phyloP scores from a whole-genome alignment of 2,329 filamentous ascomycete species.

The Claviceps arundinis region DNA sequence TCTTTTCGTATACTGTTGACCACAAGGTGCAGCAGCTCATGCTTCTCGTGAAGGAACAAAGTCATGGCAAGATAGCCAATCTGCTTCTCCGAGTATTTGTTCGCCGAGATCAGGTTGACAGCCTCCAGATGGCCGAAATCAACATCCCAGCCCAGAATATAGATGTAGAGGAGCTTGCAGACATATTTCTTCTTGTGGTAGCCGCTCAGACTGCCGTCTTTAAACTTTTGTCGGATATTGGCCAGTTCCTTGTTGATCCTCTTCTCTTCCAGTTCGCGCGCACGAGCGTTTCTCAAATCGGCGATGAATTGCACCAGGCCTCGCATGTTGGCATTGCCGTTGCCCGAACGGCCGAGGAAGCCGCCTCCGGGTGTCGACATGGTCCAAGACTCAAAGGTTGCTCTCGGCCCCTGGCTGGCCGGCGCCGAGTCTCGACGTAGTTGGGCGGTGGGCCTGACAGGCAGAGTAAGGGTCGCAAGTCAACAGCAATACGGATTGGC shows the following conservation, averaged over 20 bases:
- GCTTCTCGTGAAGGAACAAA: conserved; percentile 90
- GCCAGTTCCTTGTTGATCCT: conserved; percentile 98
- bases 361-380: conserved; percentile 46
- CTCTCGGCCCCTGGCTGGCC: conserved; percentile 5
- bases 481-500: neutral
- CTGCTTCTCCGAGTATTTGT: conserved; percentile 98
- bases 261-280: conserved; percentile 94
- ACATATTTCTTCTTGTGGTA: conserved; percentile 99
- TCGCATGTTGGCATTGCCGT: conserved; percentile 55
- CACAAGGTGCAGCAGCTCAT: conserved; percentile 88
- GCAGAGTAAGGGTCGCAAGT: neutral
- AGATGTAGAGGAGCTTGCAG: conserved; percentile 98
- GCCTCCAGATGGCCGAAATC: conserved; percentile 98
- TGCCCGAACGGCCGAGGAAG: conserved; percentile 54
- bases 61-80: conserved; percentile 98
- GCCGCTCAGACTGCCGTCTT: conserved; percentile 82
- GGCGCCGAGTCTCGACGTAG: neutral
- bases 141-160: conserved; percentile 97
- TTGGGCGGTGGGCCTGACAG: neutral
- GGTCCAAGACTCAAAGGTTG: conserved; percentile 14
- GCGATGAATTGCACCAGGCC: conserved; percentile 97
- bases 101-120: conserved; percentile 91
- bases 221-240: conserved; percentile 97
- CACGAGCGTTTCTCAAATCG: conserved; percentile 85
- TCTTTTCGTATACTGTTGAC: conserved; percentile 99